Evolutionary conservation across 768 basidiomycete genomes (phyloP), one percentile per base, ranked within the genome.

Genomic region (Vishniacozyma victoriae): DNA sequence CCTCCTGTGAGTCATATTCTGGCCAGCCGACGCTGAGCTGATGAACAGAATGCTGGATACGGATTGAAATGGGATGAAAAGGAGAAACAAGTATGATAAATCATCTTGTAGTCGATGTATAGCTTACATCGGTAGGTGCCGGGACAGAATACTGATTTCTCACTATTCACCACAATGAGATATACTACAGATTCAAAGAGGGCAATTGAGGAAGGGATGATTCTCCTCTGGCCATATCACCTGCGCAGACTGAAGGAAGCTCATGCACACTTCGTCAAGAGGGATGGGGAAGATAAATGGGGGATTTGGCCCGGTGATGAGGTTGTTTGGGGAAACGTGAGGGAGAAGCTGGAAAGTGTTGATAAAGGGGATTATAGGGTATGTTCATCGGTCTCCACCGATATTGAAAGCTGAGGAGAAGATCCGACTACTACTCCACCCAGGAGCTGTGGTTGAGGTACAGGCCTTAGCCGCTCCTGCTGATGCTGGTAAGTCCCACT

Each of bases 151-250:
- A n/a, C n/a, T n/a, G n/a, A n/a, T 29, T 29, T 49, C 40, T 37
- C 53, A 25, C 23, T 55, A 15, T 68, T 68, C 39, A 62, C 66
- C 6, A 68, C 66, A 6, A 35, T 62, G n/a, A 50, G 66, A 14
- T 68, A 50, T 41, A 62, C 60, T 18, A 58, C 62, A 43, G 55
- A 7, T 35, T 41, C 35, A 11, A 5, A n/a, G 33, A 23, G 1
- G 1, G 5, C 35, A 13, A 16, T 62, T 13, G 37, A 35, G 40
- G 22, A 35, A 24, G 37, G 42, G 2, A 40, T 44, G 4, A 44
- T 68, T 3, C 66, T 62, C 2, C 42, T 68, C 7, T 36, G 62
- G 5, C 41, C 52, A 11, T 24, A 48, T 13, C 66, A 68, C 46
- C 45, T 62, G 27, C 38, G 46, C 14, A 31, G 66, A 15, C 49